These are phyloP conservation scores for Colletotrichum cuscutae DNA, from an alignment of 2,329 filamentous ascomycete species.

Conservation along the genomic window DNA sequence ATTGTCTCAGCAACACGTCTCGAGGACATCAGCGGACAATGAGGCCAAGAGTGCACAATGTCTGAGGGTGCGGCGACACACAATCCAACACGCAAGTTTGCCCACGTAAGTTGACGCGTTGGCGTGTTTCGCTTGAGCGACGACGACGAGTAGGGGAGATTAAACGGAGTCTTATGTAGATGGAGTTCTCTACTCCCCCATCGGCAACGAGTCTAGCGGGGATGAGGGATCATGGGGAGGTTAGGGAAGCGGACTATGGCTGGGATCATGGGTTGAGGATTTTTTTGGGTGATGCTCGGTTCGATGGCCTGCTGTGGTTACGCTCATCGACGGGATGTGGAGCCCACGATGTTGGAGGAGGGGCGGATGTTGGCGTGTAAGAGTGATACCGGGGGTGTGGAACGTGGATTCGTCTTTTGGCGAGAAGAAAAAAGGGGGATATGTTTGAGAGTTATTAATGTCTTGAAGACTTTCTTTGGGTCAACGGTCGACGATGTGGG, in stretches of 20 bases:
- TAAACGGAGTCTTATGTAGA: slow-evolving; percentile 23
- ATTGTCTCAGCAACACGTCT: neutral
- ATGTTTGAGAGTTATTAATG: slow-evolving; percentile 18
- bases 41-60: neutral
- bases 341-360: neutral
- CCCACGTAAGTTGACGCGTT: slow-evolving; percentile 27
- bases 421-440: neutral
- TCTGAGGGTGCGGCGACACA: neutral
- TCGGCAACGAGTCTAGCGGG: neutral
- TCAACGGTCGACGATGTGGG: neutral
- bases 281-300: neutral
- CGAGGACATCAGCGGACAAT: neutral
- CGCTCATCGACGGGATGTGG: slow-evolving; percentile 23
- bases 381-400: neutral
- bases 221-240: neutral
- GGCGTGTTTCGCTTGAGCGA: slow-evolving; percentile 23
- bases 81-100: neutral
- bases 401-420: neutral
- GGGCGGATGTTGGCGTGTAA: neutral
- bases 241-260: neutral
- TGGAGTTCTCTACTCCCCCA: neutral
- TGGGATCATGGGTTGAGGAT: slow-evolving; percentile 15
- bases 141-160: slow-evolving; percentile 8
- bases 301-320: neutral
- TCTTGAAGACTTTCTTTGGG: neutral